Evolutionary conservation across 768 basidiomycete species (phyloP).

Genomic region (Lactarius psammicola): DNA sequence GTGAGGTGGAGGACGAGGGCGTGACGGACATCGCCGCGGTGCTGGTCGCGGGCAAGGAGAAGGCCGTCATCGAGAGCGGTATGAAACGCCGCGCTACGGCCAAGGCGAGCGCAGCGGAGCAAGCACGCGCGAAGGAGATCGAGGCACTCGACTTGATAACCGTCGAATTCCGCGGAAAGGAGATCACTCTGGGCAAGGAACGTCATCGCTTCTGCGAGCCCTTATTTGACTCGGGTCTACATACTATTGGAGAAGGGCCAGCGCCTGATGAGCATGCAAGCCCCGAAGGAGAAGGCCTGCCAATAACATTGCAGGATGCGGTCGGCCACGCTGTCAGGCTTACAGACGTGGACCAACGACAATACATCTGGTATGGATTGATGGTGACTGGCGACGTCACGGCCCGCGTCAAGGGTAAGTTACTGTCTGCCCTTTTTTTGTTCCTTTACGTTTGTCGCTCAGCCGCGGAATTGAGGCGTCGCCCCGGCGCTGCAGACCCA

Average conservation of each 20-base stretch:
- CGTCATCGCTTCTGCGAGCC: slow-evolving; percentile 91
- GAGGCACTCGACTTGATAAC: slow-evolving; percentile 81
- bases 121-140: slow-evolving; percentile 77
- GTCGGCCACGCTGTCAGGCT: slow-evolving; percentile 61
- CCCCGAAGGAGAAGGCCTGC: slow-evolving; percentile 32
- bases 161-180: slow-evolving; percentile 66
- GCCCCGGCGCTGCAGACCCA: slow-evolving; percentile 65
- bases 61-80: slow-evolving; percentile 81
- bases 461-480: slow-evolving; percentile 34
- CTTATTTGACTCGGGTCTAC: slow-evolving; percentile 69
- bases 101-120: slow-evolving; percentile 74
- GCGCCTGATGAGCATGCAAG: slow-evolving; percentile 19
- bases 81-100: slow-evolving; percentile 74
- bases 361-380: slow-evolving; percentile 73
- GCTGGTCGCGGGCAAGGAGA: slow-evolving; percentile 87
- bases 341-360: slow-evolving; percentile 63
- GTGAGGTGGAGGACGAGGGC: slow-evolving; percentile 70
- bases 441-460: slow-evolving; percentile 8
- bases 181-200: slow-evolving; percentile 79
- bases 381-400: slow-evolving; percentile 80
- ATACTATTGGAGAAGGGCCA: slow-evolving; percentile 36
- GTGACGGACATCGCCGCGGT: slow-evolving; percentile 88
- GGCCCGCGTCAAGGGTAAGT: slow-evolving; percentile 65
- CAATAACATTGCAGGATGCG: slow-evolving; percentile 60
- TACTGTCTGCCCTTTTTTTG: slow-evolving; percentile 1